phyloP scores from a whole-genome alignment of 2,329 filamentous ascomycete genomes.

The Nakataea oryzae region DNA sequence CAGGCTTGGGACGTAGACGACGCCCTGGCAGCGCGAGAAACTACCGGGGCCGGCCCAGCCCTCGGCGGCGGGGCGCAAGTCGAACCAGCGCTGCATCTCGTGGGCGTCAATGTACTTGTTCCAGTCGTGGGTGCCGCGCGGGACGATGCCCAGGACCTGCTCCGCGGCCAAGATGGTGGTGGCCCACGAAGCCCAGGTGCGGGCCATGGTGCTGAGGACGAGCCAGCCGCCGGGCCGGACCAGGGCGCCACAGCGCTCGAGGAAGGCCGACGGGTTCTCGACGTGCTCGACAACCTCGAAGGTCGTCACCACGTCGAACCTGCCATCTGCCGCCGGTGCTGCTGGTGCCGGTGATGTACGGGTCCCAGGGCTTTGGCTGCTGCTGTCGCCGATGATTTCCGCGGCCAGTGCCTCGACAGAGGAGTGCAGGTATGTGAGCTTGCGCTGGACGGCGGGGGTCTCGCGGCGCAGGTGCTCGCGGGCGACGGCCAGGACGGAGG shows the following conservation, averaged over 20 bases:
- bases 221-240: constrained; percentile 90
- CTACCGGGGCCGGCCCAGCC: constrained; percentile 32
- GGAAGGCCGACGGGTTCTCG: constrained; percentile 61
- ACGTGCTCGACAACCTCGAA: constrained; percentile 98
- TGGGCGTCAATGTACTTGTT: constrained; percentile 84
- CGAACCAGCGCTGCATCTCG: constrained; percentile 55
- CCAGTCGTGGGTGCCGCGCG: constrained; percentile 92
- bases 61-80: constrained; percentile 12
- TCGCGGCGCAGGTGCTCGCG: constrained; percentile 65
- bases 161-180: constrained; percentile 91
- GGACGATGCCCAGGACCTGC: constrained; percentile 77
- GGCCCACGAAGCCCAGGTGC: constrained; percentile 81
- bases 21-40: constrained; percentile 58
- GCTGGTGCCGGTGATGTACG: background rate
- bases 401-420: constrained; percentile 61
- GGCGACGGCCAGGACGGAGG: constrained; percentile 65
- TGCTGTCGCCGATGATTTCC: constrained; percentile 20
- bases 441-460: constrained; percentile 46
- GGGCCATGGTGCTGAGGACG: constrained; percentile 81
- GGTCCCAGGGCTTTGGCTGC: background rate
- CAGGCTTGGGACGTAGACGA: constrained; percentile 80
- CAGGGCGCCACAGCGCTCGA: constrained; percentile 60
- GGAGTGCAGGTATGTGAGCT: constrained; percentile 64
- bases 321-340: background rate
- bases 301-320: constrained; percentile 70